Base-by-base conservation (phyloP, 441 rosid species). In the Omphalea diandra region DNA sequence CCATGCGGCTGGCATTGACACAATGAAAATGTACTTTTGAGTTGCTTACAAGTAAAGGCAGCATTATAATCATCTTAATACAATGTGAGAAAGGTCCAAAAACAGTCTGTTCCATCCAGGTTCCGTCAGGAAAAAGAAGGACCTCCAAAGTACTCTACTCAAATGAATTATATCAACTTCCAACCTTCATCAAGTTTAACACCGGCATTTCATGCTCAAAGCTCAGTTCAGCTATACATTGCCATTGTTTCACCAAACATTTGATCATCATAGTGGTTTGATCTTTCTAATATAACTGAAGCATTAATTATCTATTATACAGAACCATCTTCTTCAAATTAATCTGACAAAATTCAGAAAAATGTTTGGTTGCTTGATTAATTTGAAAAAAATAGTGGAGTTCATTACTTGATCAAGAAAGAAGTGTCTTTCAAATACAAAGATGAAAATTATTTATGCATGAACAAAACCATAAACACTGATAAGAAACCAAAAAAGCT, bases 1-100 rank as follows among this genome's bases (percentile, higher is more conserved):
- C 84, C 97, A 68, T 85, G 86, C 64, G 96, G 94, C 98, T 93
- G 87, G 54, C 74, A 81, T 68, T 71, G 41, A 65, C 65, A 76
- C 53, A 53, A 55, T 4, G 49, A 22, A 27, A 65, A 66, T 50
- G 33, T 9, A 4, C 12, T 24, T 11, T 32, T 52, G 67, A 65
- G 57, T 24, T 55, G 54, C 43, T 66, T 35, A 40, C 26, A 55
- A 32, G 44, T 29, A 29, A 58, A 66, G 44, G 17, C 11, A 22
- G 50, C 38, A 5, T 7, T 31, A 8, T 8, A 20, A 49, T 11
- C 12, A 2, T 18, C 35, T 26, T 29, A 33, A 31, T 10, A 9
- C 20, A 33, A 50, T 17, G 57, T 44, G 49, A 47, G 44, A 32
- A 20, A 6, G 7, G 33, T 50, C 40, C 7, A 63, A 40, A n/a